Evolutionary conservation across 441 rosid genomes (phyloP), one percentile per base, ranked within the genome.

Genomic region (Hura crepitans): DNA sequence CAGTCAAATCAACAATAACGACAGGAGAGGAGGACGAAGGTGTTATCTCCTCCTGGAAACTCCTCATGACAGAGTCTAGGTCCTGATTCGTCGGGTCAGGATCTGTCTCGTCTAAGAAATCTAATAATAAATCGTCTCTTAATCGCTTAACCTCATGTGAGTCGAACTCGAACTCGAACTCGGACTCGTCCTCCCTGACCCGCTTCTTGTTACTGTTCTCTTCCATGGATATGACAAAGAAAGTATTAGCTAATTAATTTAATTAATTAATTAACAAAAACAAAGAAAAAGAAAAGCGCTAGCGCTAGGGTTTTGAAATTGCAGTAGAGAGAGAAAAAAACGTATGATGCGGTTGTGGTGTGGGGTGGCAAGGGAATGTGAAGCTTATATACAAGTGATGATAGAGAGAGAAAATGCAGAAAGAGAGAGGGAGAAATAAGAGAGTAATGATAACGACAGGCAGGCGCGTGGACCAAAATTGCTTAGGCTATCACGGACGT

Each of bases 11-110:
- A 23, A 81, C 75, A 18, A 47, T 72, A 68, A 80, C 67, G 22
- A 45, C 72, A 42, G 77, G 33, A 1, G 84, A 45, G 7, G 73
- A 25, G 1, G 42, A 37, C 42, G 42, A 37, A 37, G 80, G 68
- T 1, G 87, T 75, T 20, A 90, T 72, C 82, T 90, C 92, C 13
- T 80, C 86, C 68, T 87, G 82, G 43, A 90, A 85, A 71, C 97
- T 90, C 72, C 83, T 87, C 80, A 90, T 87, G 3, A 90, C 82
- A 1, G 88, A 85, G 69, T 84, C 97, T 0, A 92, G 90, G 69
- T 86, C 96, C 62, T 62, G 88, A 75, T 35, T 59, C 42, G 35
- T 68, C 4, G 87, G 43, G 39, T 75, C 80, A 35, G 81, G 78
- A 18, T 75, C 85, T 49, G 82, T 74, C 23, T 89, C 96, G 3